Conservation (phyloP, 495 filamentous ascomycete species). For the Daldinia bambusicola region DNA sequence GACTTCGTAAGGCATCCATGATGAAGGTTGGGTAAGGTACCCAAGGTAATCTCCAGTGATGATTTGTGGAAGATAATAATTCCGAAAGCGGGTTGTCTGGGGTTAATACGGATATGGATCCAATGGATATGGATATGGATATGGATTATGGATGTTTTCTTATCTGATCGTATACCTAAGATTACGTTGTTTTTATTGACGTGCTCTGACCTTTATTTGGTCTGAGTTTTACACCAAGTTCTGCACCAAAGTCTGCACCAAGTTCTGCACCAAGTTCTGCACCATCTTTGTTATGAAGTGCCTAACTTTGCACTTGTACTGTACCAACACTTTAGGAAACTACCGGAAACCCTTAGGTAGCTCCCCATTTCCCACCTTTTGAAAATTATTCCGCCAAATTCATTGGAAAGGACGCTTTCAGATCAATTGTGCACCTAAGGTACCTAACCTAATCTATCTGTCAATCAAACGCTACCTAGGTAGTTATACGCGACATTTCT, state of each 20-base stretch:
- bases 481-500: too few relatives aligned
- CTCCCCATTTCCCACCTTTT: background rate
- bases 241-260: too few relatives aligned
- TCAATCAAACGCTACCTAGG: too few relatives aligned
- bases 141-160: too few relatives aligned
- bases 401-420: background rate
- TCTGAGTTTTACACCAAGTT: background rate
- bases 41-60: background rate
- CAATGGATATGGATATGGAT: too few relatives aligned
- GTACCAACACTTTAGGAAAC: background rate
- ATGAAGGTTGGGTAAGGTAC: slow-evolving; percentile 12
- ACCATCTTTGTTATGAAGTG: background rate
- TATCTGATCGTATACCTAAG: background rate
- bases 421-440: background rate
- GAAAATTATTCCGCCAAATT: background rate
- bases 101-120: too few relatives aligned
- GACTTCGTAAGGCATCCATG: slow-evolving; percentile 45
- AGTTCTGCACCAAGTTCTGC: background rate
- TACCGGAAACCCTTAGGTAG: background rate
- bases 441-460: too few relatives aligned
- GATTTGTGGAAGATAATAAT: slow-evolving; percentile 16
- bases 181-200: background rate
- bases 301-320: slow-evolving; percentile 5
- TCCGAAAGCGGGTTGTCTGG: slow-evolving; percentile 1
- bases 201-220: slow-evolving; percentile 13